phyloP scores from a whole-genome alignment of 306 rosid species.

The Comarum palustre region DNA sequence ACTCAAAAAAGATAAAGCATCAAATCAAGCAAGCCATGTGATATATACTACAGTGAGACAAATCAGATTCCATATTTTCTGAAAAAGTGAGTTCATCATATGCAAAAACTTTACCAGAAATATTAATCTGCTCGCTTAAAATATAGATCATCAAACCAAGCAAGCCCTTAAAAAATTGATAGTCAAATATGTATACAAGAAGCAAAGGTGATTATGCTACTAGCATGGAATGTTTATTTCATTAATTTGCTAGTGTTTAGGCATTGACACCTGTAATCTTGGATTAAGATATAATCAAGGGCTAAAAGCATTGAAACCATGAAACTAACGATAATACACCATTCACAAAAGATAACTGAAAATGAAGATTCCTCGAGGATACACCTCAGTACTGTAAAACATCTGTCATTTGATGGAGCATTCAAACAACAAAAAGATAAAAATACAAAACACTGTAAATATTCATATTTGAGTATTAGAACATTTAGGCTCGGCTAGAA shows the following conservation, averaged over 20 bases:
- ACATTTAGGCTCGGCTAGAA: not conserved
- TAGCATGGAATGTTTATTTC: not conserved
- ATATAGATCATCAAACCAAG: not conserved
- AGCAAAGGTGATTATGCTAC: constrained; percentile 2
- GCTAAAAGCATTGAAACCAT: not conserved
- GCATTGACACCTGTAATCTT: not conserved
- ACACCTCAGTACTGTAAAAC: not conserved
- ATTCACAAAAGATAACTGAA: not conserved
- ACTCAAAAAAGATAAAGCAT: not conserved
- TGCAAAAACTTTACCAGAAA: not conserved
- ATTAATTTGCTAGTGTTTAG: not conserved
- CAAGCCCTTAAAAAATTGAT: not conserved
- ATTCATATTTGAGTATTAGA: not conserved
- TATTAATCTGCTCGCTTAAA: not conserved
- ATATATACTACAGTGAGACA: not conserved
- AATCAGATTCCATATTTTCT: too few relatives aligned
- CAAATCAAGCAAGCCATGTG: not conserved
- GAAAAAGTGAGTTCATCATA: not conserved
- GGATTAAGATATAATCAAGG: not conserved
- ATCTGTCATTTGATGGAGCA: too few relatives aligned
- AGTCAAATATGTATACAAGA: not conserved
- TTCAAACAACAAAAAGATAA: not conserved
- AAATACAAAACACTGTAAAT: not conserved
- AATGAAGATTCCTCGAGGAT: not conserved
- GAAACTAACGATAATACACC: not conserved